These are phyloP conservation scores for Lasiodiplodia citricola DNA, from an alignment of 2,329 filamentous ascomycete species.

Conservation along the genomic window DNA sequence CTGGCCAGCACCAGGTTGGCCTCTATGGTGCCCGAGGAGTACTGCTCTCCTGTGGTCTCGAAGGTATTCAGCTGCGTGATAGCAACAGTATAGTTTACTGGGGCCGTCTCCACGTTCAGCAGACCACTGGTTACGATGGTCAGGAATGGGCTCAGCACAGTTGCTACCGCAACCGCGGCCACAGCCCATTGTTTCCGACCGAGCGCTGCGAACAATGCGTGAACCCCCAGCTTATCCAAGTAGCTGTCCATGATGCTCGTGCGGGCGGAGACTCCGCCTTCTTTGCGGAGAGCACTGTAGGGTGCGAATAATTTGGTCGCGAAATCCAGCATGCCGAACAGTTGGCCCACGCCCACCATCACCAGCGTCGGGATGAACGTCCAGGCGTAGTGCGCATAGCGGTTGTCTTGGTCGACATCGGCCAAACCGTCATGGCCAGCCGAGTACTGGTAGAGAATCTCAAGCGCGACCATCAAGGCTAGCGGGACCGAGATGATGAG, in stretches of 20 bases:
- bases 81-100: neutral
- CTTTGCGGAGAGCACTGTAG: neutral
- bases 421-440: neutral
- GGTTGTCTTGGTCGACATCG: neutral
- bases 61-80: neutral
- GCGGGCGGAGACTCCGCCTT: neutral
- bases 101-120: neutral
- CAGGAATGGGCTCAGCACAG: neutral
- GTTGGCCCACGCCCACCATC: neutral
- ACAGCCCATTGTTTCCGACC: neutral
- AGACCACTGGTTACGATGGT: conserved; percentile 1
- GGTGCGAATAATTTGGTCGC: neutral
- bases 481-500: neutral
- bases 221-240: neutral
- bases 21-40: neutral
- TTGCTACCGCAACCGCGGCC: neutral
- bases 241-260: conserved; percentile 3
- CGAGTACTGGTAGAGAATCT: neutral
- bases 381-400: conserved; percentile 4
- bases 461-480: neutral
- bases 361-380: neutral
- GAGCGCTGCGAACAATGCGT: neutral
- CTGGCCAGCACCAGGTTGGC: neutral
- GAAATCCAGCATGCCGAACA: conserved; percentile 2
- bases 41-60: too few species aligned